phyloP scores from a whole-genome alignment of 2,329 filamentous ascomycete genomes.

The Nothophoma quercina region DNA sequence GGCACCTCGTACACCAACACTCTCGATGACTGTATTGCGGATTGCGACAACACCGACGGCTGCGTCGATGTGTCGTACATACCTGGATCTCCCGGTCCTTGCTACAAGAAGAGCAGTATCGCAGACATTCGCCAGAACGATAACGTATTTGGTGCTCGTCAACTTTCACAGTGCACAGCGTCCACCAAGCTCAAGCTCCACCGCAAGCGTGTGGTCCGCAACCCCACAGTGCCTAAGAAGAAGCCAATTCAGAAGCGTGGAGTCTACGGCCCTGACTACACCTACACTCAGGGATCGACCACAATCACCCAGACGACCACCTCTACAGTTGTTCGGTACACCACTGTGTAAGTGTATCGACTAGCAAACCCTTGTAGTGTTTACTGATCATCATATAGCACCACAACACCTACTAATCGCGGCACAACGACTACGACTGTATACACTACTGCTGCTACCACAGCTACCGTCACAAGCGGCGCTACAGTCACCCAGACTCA shows the following conservation, averaged over 20 bases:
- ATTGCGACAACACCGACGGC: slow-evolving; percentile 27
- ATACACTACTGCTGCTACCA: slow-evolving; percentile 1
- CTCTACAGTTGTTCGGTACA: not conserved
- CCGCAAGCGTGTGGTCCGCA: slow-evolving; percentile 9
- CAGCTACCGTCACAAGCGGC: slow-evolving; percentile 1
- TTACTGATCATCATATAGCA: not conserved
- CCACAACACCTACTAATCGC: slow-evolving; percentile 2
- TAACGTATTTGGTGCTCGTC: slow-evolving; percentile 31
- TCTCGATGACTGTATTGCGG: slow-evolving; percentile 27
- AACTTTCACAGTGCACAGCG: slow-evolving; percentile 5
- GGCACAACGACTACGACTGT: slow-evolving; percentile 9
- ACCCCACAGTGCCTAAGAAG: not conserved
- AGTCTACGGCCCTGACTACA: slow-evolving; percentile 13
- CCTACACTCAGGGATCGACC: slow-evolving; percentile 4
- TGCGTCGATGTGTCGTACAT: slow-evolving; percentile 34
- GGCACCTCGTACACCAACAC: slow-evolving; percentile 13
- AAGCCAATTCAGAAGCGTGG: slow-evolving; percentile 7
- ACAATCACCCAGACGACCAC: slow-evolving; percentile 8
- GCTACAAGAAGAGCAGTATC: slow-evolving; percentile 34
- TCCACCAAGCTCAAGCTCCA: slow-evolving; percentile 9
- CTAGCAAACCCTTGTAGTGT: not conserved
- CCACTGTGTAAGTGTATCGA: slow-evolving; percentile 5
- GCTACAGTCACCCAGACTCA: not conserved
- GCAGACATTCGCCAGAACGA: slow-evolving; percentile 14
- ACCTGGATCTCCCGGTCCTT: slow-evolving; percentile 24